Evolutionary conservation across 179 eudicot species (phyloP), one percentile per base, ranked within the genome.

Genomic region (Silene noctiflora): DNA sequence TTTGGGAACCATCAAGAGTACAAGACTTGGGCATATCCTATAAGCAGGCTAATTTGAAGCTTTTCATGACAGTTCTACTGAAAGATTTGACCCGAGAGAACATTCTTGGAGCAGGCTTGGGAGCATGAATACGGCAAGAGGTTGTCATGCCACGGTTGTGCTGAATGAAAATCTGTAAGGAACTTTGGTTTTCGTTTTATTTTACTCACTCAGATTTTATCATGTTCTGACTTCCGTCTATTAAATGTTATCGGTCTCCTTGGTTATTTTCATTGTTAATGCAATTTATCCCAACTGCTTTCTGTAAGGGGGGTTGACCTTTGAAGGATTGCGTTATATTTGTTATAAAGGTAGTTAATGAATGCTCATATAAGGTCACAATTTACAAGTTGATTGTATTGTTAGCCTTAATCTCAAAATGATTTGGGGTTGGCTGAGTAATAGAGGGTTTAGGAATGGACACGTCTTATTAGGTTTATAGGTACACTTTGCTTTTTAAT

Each of bases 11-110:
- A 48, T 0, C 55, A 48, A 48, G 55, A 48, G 16, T 48, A 46
- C 53, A 11, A 46, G 53, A 46, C 13, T 13, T 48, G 13, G 53
- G 13, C 67, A 63, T 21, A 63, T 66, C 48, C 33, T 31, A 14
- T 68, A 59, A 33, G 39, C 35, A 31, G 35, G 25, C 75, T 51
- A 68, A 74, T 24, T 69, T 69, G 74, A 73, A 24, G 46, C 60
- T 77, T 77, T 22, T 51, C 11, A 60, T 71, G 22, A 60, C 69
- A 83, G 86, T 46, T 83, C 86, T 55, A 81, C 63, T 8, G 86
- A 83, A 75, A 79, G 81, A 80, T 83, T 83, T 75, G 86, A 83
- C 69, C 86, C 81, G 3, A 83, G 86, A 80, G 81, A 83, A 51
- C 77, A 78, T 78, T 77, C 81, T 48, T 83, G 86, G 86, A 83